phyloP scores from a whole-genome alignment of 1,284 basidiomycete genomes.

The Ceratobasidium sp. region DNA sequence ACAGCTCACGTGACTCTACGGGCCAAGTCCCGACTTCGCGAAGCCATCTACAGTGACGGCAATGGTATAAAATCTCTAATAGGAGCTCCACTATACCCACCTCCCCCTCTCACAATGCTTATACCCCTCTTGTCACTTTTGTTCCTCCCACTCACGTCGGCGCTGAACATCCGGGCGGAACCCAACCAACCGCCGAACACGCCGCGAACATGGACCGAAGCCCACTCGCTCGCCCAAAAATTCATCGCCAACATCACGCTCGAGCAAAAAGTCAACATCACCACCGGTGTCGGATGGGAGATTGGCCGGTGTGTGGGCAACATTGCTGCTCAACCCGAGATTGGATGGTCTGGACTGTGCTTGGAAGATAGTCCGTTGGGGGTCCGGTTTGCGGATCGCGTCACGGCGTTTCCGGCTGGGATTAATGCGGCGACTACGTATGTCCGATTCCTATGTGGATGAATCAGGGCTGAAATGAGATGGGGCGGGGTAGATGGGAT shows the following conservation, averaged over 20 bases:
- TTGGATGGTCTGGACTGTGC: constrained; percentile 38
- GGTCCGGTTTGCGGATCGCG: constrained; percentile 41
- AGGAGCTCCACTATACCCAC: not conserved
- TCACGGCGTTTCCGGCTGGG: constrained; percentile 42
- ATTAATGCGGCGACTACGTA: constrained; percentile 43
- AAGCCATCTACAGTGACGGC: not conserved
- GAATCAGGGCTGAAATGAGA: not conserved
- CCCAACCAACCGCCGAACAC: constrained; percentile 34
- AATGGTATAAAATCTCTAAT: not conserved
- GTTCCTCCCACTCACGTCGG: not conserved
- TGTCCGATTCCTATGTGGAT: not conserved
- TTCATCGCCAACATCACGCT: constrained; percentile 38
- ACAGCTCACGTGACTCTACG: constrained; percentile 12
- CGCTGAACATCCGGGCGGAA: constrained; percentile 6
- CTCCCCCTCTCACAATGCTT: not conserved
- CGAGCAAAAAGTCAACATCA: constrained; percentile 42
- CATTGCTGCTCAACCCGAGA: constrained; percentile 27
- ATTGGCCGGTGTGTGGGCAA: constrained; percentile 41
- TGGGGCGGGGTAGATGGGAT: constrained; percentile 24
- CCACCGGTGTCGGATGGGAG: constrained; percentile 41
- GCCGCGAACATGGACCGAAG: constrained; percentile 29
- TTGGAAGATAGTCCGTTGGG: constrained; percentile 40
- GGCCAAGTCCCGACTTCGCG: not conserved
- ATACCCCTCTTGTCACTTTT: not conserved
- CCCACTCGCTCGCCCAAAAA: not conserved